A percentile compares a stretch with the other conserved stretches of the same genome.
These are phyloP conservation scores for Nectriaceae sp. DNA, from an alignment of 2,329 filamentous ascomycete species.

Conservation along the genomic window DNA sequence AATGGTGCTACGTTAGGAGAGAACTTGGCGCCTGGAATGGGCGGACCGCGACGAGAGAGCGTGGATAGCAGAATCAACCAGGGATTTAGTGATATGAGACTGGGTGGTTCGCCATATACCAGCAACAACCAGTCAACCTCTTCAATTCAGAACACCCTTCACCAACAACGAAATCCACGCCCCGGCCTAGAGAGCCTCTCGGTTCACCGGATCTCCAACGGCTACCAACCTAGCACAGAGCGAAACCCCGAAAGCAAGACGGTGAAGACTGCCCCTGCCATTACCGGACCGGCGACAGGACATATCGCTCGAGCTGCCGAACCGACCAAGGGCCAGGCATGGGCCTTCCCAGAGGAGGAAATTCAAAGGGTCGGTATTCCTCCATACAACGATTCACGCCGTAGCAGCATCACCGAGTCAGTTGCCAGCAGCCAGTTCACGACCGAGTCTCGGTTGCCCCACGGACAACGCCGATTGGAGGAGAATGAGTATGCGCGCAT, in stretches of 20 bases:
- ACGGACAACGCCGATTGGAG: constrained; percentile 72
- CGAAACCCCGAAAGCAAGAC: constrained; percentile 58
- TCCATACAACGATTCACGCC: constrained; percentile 64
- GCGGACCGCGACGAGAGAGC: constrained; percentile 67
- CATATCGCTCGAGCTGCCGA: constrained; percentile 71
- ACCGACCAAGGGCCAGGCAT: constrained; percentile 80
- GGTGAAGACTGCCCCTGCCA: constrained; percentile 70
- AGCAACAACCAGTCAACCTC: constrained; percentile 77
- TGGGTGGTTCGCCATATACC: constrained; percentile 69
- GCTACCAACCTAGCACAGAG: constrained; percentile 62
- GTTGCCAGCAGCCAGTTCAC: constrained; percentile 80
- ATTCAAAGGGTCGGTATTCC: constrained; percentile 54
- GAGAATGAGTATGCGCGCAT: constrained; percentile 57
- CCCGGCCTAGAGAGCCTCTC: constrained; percentile 53
- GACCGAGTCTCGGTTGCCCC: constrained; percentile 69
- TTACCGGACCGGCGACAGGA: constrained; percentile 68
- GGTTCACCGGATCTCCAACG: constrained; percentile 63
- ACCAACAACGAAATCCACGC: constrained; percentile 65
- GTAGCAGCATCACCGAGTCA: constrained; percentile 76
- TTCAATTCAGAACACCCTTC: constrained; percentile 71
- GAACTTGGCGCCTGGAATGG: constrained; percentile 42
- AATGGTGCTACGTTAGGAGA: constrained; percentile 35
- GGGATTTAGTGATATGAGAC: constrained; percentile 67
- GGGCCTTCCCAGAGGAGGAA: constrained; percentile 79
- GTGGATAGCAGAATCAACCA: constrained; percentile 79